Base-by-base conservation (phyloP, 1,139 yeast species). In the Kodamaea plutei region DNA sequence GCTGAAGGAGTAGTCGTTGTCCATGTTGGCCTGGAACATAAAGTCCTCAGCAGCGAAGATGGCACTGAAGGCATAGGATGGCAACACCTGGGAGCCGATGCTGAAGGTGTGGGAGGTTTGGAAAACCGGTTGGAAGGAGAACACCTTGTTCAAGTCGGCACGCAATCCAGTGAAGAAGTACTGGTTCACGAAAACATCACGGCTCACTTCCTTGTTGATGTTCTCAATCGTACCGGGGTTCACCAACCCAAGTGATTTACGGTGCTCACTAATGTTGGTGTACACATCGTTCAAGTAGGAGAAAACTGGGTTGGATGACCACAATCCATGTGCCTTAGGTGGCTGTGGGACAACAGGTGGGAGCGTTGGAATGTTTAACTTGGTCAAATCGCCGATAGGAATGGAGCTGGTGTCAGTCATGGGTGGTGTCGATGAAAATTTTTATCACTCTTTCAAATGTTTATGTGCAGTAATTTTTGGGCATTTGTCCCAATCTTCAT, bases 151-250 rank as follows among this genome's bases (percentile, higher is more conserved):
- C 52, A 91, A 76, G 59, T 91, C 98, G 37, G 98, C 98, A 60
- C 96, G 83, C 53, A 93, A 75, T 39, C 99, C 99, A 28, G 95
- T 84, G 75, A 91, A 91, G 62, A 82, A 81, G 67, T 85, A 84
- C 57, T 88, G 95, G 56, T 74, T 79, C 54, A 88, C 74, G 57
- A 91, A 87, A 23, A 89, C 96, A 58, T 89, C 97, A 62, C 91
- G 81, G 44, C 89, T 68, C 36, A 88, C 96, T 64, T 91, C 98
- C 65, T 87, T 87, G 69, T 79, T 83, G 58, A 91, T 70, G 68
- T 88, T 87, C 68, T 91, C 98, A 58, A 87, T 78, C 43, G 96
- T 83, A 46, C 97, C 98, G 33, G 98, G 98, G 65, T 88, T 87
- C 48, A 76, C 66, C 54, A 91, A 76, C 36, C 88, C 87, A 43